These are phyloP conservation scores for Rhinocladiella mackenziei DNA, from an alignment of 2,329 filamentous ascomycete genomes.

Conservation along the genomic window DNA sequence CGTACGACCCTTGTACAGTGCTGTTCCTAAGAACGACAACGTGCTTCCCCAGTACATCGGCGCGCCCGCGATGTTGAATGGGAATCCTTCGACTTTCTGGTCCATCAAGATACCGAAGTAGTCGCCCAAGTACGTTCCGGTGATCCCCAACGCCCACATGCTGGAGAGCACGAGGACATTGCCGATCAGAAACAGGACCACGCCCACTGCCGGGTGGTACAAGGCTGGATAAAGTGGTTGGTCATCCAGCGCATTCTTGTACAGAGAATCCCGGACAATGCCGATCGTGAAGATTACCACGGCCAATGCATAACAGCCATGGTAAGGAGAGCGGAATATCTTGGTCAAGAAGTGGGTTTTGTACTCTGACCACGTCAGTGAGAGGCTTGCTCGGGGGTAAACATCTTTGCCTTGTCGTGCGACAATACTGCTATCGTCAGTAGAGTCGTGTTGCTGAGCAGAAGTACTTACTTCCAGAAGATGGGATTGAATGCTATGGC, in stretches of 20 bases:
- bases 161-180: constrained; percentile 83
- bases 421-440: constrained; percentile 58
- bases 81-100: constrained; percentile 86
- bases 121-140: constrained; percentile 93
- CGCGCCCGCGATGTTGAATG: constrained; percentile 83
- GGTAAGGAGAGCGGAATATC: constrained; percentile 72
- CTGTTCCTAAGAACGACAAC: constrained; percentile 84
- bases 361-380: constrained; percentile 59
- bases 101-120: constrained; percentile 99
- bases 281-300: constrained; percentile 86
- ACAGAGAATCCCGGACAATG: constrained; percentile 80
- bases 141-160: constrained; percentile 89
- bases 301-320: constrained; percentile 86
- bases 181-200: constrained; percentile 66
- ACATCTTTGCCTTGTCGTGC: constrained; percentile 69
- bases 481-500: constrained; percentile 92
- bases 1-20: constrained; percentile 79
- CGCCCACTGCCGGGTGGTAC: constrained; percentile 61
- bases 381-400: constrained; percentile 17
- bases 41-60: constrained; percentile 98
- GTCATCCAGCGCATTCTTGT: constrained; percentile 74
- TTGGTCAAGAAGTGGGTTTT: constrained; percentile 83
- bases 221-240: constrained; percentile 74
- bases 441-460: constrained; percentile 3
- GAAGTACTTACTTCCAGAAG: constrained; percentile 92